These are phyloP conservation scores for Gnetum montanum DNA, from an alignment of 75 land plant genomes.

Conservation along the genomic window DNA sequence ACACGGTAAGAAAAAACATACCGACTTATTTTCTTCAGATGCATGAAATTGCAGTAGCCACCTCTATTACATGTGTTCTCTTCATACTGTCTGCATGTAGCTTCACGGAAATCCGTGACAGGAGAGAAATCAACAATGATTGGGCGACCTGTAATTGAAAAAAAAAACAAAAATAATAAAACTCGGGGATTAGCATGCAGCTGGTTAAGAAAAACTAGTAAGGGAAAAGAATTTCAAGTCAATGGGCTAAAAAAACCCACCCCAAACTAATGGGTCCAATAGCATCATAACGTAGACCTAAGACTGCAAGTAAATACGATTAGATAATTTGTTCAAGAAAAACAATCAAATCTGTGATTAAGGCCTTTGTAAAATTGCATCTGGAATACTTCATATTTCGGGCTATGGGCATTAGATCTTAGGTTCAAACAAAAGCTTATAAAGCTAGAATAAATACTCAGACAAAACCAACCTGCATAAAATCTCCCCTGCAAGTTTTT, in stretches of 20 bases:
- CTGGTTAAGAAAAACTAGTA: not conserved
- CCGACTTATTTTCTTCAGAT: constrained; percentile 42
- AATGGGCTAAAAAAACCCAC: too few species aligned
- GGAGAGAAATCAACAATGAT: constrained; percentile 49
- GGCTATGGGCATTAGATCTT: too few species aligned
- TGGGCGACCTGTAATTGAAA: constrained; percentile 29
- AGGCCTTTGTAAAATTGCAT: too few species aligned
- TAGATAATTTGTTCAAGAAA: too few species aligned
- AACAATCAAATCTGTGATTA: too few species aligned
- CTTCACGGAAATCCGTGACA: constrained; percentile 50
- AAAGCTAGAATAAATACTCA: too few species aligned
- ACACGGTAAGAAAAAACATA: constrained; percentile 4
- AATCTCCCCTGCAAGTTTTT: constrained; percentile 33
- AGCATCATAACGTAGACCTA: too few species aligned
- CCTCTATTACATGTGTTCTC: constrained; percentile 56
- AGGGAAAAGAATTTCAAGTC: too few species aligned
- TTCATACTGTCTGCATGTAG: constrained; percentile 50
- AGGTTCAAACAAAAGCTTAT: too few species aligned
- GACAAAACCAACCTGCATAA: constrained; percentile 42
- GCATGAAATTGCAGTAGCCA: constrained; percentile 54
- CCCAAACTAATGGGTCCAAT: too few species aligned
- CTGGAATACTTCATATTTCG: too few species aligned
- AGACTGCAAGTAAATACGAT: too few species aligned
- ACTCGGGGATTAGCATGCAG: not conserved
- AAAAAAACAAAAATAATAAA: not conserved